phyloP scores from a whole-genome alignment of 345 rosid genomes.

The Theobroma cacao region DNA sequence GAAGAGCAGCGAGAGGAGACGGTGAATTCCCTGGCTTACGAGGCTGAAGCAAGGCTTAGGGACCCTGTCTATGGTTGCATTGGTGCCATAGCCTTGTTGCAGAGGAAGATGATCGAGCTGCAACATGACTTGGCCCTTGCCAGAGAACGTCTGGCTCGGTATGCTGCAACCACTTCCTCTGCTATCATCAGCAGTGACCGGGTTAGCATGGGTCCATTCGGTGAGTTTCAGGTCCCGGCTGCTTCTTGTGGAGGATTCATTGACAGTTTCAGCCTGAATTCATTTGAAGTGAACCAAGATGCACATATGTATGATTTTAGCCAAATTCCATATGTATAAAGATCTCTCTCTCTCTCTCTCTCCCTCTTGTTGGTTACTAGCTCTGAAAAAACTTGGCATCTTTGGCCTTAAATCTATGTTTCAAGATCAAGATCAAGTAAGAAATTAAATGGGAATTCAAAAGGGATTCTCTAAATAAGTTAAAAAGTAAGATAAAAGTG shows the following conservation, averaged over 20 bases:
- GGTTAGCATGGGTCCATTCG: conserved; percentile 26
- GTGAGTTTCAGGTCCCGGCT: conserved; percentile 36
- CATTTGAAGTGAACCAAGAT: conserved; percentile 27
- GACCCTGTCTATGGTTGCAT: conserved; percentile 96
- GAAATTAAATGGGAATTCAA: not conserved
- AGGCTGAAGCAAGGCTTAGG: conserved; percentile 84
- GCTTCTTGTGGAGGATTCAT: conserved; percentile 42
- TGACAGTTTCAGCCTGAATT: conserved; percentile 41
- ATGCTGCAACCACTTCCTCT: conserved; percentile 26
- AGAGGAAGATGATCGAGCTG: conserved; percentile 70
- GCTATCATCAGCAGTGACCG: conserved; percentile 13
- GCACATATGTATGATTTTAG: conserved; percentile 32
- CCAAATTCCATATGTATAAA: conserved; percentile 38
- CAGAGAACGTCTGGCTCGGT: conserved; percentile 60
- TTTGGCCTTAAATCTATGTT: conserved; percentile 21
- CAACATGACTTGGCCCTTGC: conserved; percentile 80
- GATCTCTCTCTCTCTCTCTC: not conserved
- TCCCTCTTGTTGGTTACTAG: conserved; percentile 6
- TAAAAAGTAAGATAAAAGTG: not conserved
- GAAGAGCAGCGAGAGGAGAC: conserved; percentile 91
- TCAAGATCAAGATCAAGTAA: conserved; percentile 13
- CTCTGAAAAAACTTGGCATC: not conserved
- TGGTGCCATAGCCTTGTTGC: conserved; percentile 79
- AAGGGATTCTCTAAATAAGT: conserved; percentile 13
- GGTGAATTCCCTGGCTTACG: conserved; percentile 78